These are phyloP conservation scores for Symbiodinium pilosum DNA, from an alignment of 73 alveolate species.

Conservation along the genomic window DNA sequence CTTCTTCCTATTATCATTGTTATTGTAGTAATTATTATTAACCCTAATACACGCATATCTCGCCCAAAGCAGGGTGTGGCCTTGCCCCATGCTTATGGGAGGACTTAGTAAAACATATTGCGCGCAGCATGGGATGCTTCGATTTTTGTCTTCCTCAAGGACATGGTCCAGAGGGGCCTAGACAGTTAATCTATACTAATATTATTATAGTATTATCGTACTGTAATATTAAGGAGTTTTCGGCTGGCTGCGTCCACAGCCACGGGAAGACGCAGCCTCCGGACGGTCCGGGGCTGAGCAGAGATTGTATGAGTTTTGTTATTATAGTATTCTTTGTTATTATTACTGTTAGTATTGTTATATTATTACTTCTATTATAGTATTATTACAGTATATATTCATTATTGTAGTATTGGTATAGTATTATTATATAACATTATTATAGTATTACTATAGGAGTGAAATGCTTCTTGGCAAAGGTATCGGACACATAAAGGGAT, in stretches of 20 bases:
- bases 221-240: not conserved
- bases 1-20: too few species aligned
- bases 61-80: conserved; percentile 14
- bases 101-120: not conserved
- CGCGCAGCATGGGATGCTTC: not conserved
- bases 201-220: too few species aligned
- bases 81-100: not conserved
- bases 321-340: too few species aligned
- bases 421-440: too few species aligned
- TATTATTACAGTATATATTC: too few species aligned
- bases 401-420: too few species aligned
- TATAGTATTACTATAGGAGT: too few species aligned
- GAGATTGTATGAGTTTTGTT: too few species aligned
- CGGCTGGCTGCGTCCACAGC: conserved; percentile 14
- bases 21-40: too few species aligned
- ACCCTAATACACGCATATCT: not conserved
- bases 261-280: conserved; percentile 12
- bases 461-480: not conserved
- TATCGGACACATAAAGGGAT: not conserved
- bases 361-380: too few species aligned
- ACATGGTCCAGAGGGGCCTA: not conserved
- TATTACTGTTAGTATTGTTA: too few species aligned
- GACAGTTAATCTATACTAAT: too few species aligned
- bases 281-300: conserved; percentile 3
- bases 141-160: conserved; percentile 2